These are phyloP conservation scores for Monosporascus sp. DNA, from an alignment of 2,329 filamentous ascomycete genomes.

Conservation along the genomic window DNA sequence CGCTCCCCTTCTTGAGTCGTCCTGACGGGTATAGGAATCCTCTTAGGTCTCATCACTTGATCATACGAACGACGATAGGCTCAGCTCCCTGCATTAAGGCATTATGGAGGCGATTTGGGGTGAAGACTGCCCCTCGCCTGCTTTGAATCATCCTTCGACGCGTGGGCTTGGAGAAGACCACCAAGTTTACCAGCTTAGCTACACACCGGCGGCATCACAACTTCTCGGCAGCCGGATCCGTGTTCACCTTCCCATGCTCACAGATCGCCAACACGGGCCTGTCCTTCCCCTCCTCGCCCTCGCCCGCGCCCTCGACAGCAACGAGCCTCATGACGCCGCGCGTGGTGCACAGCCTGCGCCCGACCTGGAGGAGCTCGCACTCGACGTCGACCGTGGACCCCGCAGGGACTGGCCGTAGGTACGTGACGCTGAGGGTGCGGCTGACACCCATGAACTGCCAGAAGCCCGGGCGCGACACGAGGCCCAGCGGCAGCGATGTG, in stretches of 20 bases:
- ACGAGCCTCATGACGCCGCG: slow-evolving; percentile 39
- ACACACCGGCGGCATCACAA: slow-evolving; percentile 1
- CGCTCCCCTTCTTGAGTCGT: too few relatives aligned
- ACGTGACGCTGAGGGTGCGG: slow-evolving; percentile 61
- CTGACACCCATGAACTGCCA: slow-evolving; percentile 60
- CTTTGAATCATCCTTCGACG: too few relatives aligned
- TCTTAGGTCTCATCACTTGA: too few relatives aligned
- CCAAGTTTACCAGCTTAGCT: too few relatives aligned
- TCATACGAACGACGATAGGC: too few relatives aligned
- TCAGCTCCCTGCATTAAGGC: too few relatives aligned
- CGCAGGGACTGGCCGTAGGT: slow-evolving; percentile 54
- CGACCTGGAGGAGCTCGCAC: slow-evolving; percentile 41
- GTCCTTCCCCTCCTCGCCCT: slow-evolving; percentile 17
- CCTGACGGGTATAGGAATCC: too few relatives aligned
- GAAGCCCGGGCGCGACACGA: slow-evolving; percentile 52
- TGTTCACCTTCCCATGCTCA: slow-evolving; percentile 51
- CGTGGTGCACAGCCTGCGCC: slow-evolving; percentile 38
- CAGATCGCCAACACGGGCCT: slow-evolving; percentile 41
- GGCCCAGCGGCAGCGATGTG: slow-evolving; percentile 53
- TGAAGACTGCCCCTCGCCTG: too few relatives aligned
- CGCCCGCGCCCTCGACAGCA: slow-evolving; percentile 12
- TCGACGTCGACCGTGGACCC: slow-evolving; percentile 39
- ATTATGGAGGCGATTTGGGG: too few relatives aligned
- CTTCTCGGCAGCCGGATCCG: slow-evolving; percentile 31
- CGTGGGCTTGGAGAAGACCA: too few relatives aligned